phyloP scores from a whole-genome alignment of 2,329 filamentous ascomycete genomes.

The Talaromyces sp. region DNA sequence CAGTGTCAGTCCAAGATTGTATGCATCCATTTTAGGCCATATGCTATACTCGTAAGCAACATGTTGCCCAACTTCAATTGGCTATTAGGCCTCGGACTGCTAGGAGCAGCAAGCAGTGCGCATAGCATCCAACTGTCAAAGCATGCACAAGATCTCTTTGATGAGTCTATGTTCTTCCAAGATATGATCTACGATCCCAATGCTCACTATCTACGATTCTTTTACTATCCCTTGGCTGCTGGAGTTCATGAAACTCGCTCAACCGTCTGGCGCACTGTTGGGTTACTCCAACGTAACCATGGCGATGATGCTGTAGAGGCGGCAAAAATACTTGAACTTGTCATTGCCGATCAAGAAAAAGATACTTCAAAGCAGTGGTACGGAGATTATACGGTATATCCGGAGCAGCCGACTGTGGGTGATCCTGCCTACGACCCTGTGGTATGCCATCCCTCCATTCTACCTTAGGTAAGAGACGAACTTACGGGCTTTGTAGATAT shows the following conservation, averaged over 20 bases:
- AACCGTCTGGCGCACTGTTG: slow-evolving; percentile 59
- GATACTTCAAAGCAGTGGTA: slow-evolving; percentile 55
- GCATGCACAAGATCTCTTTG: slow-evolving; percentile 42
- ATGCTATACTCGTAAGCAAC: too few species aligned
- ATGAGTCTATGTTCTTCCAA: slow-evolving; percentile 55
- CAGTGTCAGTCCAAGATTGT: background rate
- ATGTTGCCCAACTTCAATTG: slow-evolving; percentile 16
- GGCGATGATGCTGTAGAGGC: slow-evolving; percentile 51
- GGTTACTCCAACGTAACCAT: slow-evolving; percentile 55
- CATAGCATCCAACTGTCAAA: slow-evolving; percentile 9
- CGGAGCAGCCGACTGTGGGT: slow-evolving; percentile 57
- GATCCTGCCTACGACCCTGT: slow-evolving; percentile 47
- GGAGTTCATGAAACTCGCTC: slow-evolving; percentile 57
- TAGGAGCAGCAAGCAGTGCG: slow-evolving; percentile 3
- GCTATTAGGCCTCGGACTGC: slow-evolving; percentile 6
- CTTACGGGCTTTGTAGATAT: slow-evolving; percentile 41
- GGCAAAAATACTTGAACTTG: slow-evolving; percentile 53
- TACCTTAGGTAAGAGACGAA: background rate
- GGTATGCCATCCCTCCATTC: slow-evolving; percentile 8
- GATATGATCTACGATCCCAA: slow-evolving; percentile 54
- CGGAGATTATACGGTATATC: slow-evolving; percentile 26
- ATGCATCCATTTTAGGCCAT: background rate
- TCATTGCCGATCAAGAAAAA: slow-evolving; percentile 54
- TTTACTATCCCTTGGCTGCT: slow-evolving; percentile 35
- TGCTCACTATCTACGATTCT: slow-evolving; percentile 52